Evolutionary conservation across 179 eudicot species (phyloP).

Genomic region (Spergularia azorica): DNA sequence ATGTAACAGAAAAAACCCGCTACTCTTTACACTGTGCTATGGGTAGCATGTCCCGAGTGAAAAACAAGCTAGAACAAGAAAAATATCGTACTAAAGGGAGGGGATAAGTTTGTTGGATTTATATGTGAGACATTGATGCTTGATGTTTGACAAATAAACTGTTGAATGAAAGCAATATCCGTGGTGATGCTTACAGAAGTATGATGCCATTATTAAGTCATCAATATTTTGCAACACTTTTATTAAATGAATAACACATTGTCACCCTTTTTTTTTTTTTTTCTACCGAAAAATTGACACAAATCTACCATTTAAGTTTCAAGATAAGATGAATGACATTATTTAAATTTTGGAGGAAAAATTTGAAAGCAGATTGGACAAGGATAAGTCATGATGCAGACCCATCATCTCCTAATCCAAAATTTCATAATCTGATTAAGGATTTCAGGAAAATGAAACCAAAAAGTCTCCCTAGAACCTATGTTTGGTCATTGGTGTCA

Average conservation of each 20-base stretch:
- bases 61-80: background rate
- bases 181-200: slow-evolving; percentile 15
- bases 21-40: too few relatives aligned
- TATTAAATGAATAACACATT: background rate
- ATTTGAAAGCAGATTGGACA: too few relatives aligned
- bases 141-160: slow-evolving; percentile 19
- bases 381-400: too few relatives aligned
- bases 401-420: too few relatives aligned
- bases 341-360: too few relatives aligned
- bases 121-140: slow-evolving; percentile 14
- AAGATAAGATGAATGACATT: slow-evolving; percentile 13
- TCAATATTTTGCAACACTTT: background rate
- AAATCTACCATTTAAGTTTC: background rate
- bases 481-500: too few relatives aligned
- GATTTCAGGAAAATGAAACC: too few relatives aligned
- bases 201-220: background rate
- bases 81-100: slow-evolving; percentile 4
- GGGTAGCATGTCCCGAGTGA: too few relatives aligned
- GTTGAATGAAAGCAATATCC: background rate
- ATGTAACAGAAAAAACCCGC: too few relatives aligned
- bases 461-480: too few relatives aligned
- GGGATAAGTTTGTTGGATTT: slow-evolving; percentile 14
- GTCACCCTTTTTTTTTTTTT: too few relatives aligned
- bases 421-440: too few relatives aligned
- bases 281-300: slow-evolving; percentile 10